A percentile compares a stretch with the other conserved stretches of the same genome.
These are phyloP conservation scores for Trichocladium antarcticum DNA, from an alignment of 495 filamentous ascomycete genomes.

Conservation along the genomic window DNA sequence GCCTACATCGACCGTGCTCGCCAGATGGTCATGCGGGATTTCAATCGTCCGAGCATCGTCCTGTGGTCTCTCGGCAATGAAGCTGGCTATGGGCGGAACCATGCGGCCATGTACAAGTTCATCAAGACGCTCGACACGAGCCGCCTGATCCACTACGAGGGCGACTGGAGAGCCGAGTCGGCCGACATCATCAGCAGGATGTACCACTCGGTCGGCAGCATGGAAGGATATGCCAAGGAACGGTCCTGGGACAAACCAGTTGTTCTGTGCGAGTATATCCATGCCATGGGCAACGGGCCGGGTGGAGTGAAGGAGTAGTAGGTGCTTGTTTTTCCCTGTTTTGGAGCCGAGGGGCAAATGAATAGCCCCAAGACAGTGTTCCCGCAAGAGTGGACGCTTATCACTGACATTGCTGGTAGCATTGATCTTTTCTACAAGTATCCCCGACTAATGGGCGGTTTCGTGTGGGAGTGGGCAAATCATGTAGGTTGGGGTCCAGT, in stretches of 20 bases:
- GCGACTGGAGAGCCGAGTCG: conserved; percentile 46
- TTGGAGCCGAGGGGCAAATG: no score
- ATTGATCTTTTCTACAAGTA: conserved; percentile 54
- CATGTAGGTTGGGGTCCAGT: conserved; percentile 31
- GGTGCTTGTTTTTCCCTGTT: no score
- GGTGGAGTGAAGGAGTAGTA: conserved; percentile 54
- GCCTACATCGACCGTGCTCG: conserved; percentile 60
- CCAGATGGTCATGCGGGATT: conserved; percentile 57
- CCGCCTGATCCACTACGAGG: conserved; percentile 58
- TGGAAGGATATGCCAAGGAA: conserved; percentile 32
- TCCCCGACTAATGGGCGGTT: conserved; percentile 56
- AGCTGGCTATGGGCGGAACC: conserved; percentile 58
- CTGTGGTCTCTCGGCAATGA: conserved; percentile 70
- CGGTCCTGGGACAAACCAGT: conserved; percentile 43
- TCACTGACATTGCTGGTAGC: background rate
- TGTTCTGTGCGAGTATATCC: conserved; percentile 58
- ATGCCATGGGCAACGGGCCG: conserved; percentile 69
- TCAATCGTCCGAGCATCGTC: conserved; percentile 55
- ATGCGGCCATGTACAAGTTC: conserved; percentile 54
- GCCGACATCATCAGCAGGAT: conserved; percentile 58
- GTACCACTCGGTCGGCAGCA: conserved; percentile 47
- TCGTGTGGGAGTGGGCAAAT: conserved; percentile 70
- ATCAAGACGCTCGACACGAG: conserved; percentile 47
- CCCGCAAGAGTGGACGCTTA: no score
- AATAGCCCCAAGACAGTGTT: no score